Percentiles rank a stretch among this genome's conserved stretches.
Conservation (phyloP, 306 rosid genomes). For the Cucurbita maxima region DNA sequence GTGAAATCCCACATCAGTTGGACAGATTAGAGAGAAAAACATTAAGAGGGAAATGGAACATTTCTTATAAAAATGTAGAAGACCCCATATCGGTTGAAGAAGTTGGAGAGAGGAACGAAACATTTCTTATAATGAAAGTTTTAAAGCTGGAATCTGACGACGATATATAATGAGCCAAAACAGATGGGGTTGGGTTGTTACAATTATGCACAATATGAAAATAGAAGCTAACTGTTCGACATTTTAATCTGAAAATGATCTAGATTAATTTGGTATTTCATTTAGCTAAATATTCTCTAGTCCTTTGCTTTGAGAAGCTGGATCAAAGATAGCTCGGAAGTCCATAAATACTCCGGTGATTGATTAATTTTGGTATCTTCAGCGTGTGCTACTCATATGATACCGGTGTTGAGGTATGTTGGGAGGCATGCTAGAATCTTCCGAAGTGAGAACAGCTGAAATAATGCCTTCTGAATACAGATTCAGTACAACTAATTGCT, state of each 20-base stretch:
- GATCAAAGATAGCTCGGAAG: background rate
- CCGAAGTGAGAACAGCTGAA: slow-evolving; percentile 28
- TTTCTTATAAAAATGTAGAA: no score
- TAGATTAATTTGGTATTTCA: background rate
- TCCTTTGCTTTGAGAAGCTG: background rate
- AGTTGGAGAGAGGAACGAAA: no score
- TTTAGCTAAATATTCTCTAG: background rate
- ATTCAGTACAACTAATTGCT: slow-evolving; percentile 59
- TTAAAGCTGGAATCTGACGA: no score
- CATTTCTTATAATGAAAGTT: no score
- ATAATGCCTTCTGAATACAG: slow-evolving; percentile 26
- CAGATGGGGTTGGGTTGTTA: no score
- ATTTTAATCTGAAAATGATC: background rate
- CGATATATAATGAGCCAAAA: no score
- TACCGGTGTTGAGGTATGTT: no score
- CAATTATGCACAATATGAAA: background rate
- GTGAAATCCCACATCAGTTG: no score
- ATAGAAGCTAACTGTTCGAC: background rate
- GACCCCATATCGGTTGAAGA: no score
- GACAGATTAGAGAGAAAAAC: no score
- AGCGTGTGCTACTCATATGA: background rate
- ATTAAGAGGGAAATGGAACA: no score
- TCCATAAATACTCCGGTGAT: background rate
- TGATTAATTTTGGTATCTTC: background rate
- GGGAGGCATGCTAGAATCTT: slow-evolving; percentile 30